phyloP scores from a whole-genome alignment of 2,329 filamentous ascomycete genomes.

The Alternaria postmessia region DNA sequence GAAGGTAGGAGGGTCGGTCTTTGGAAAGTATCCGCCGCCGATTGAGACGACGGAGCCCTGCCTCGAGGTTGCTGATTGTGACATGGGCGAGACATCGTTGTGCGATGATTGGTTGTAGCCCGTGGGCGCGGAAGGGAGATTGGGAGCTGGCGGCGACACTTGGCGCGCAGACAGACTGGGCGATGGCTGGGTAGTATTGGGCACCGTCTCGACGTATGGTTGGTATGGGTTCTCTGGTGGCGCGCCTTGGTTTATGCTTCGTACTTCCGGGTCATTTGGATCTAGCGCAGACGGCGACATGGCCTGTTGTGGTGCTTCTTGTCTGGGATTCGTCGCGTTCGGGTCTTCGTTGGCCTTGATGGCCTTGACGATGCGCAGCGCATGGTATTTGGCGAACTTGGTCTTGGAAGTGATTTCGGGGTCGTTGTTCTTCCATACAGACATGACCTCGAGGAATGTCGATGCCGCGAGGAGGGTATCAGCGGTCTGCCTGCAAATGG shows the following conservation, averaged over 20 bases:
- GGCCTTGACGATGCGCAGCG: conserved; percentile 86
- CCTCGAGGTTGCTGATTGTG: conserved; percentile 54
- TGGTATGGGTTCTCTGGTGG: conserved; percentile 48
- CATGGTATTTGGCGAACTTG: conserved; percentile 97
- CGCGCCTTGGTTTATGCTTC: conserved; percentile 56
- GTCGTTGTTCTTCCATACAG: conserved; percentile 80
- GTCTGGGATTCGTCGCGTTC: conserved; percentile 85
- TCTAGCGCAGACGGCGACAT: conserved; percentile 60
- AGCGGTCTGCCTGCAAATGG: conserved; percentile 75
- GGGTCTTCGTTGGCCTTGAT: conserved; percentile 91
- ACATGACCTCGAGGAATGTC: conserved; percentile 88
- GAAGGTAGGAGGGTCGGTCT: conserved; percentile 55
- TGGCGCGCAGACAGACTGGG: conserved; percentile 51
- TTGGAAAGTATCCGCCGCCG: conserved; percentile 67
- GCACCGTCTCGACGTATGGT: conserved; percentile 67
- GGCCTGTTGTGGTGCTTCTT: conserved; percentile 55
- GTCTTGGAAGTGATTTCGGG: conserved; percentile 83
- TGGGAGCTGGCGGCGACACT: conserved; percentile 58
- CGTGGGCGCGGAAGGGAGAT: conserved; percentile 39
- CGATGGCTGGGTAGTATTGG: conserved; percentile 62
- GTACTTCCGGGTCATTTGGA: conserved; percentile 71
- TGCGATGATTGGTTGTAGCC: conserved; percentile 51
- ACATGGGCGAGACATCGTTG: conserved; percentile 62
- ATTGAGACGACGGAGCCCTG: conserved; percentile 56
- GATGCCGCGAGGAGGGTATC: conserved; percentile 93